Base-by-base conservation (phyloP, 2,329 filamentous ascomycete genomes). In the Berkeleyomyces basicola region DNA sequence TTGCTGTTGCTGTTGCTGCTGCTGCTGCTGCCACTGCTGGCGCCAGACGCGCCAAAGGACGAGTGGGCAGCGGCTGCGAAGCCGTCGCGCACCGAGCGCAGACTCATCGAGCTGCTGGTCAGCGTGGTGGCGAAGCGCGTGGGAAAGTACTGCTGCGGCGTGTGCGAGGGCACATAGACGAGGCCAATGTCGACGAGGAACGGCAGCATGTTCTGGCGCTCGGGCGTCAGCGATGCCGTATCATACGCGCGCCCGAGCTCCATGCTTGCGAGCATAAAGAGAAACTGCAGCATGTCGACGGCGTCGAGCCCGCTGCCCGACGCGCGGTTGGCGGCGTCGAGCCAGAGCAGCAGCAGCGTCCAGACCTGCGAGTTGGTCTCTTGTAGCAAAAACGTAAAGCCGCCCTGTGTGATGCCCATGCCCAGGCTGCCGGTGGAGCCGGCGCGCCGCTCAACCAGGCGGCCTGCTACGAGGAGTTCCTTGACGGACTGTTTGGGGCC, bases 341-440 rank as follows among this genome's bases (percentile, higher is more conserved):
- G 84, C 79, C 96, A 99, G 40, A 96, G 84, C 39, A 99, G 86
- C 43, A 99, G 79, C 57, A 99, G 78, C 36, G 90, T 93, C 93
- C 93, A 99, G 43, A 99, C 90, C 73, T 99, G 93, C 0, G 92
- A 90, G 72, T 96, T 97, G 64, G 92, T 86, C 70, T 96, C 92
- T 70, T 97, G 92, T 7, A 99, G 78, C 63, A 99, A 78, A 70
- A 99, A 99, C 0, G 89, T 91, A 71, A 99, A 99, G 6, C 93
- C 93, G 2, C 88, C 84, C 70, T 96, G 86, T 0, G 93, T 99
- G 69, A 99, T 99, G 61, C 82, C 83, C 7, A 90, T 79, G 62
- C 75, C 95, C 51, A 82, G 82, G 6, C 86, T 81, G 10, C 77
- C 75, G 14, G 68, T 69, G 55, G 71, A 69, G 53, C 71, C 71